Evolutionary conservation across 805 yeast species (phyloP).

Genomic region (Metschnikowia chrysomelidarum): DNA sequence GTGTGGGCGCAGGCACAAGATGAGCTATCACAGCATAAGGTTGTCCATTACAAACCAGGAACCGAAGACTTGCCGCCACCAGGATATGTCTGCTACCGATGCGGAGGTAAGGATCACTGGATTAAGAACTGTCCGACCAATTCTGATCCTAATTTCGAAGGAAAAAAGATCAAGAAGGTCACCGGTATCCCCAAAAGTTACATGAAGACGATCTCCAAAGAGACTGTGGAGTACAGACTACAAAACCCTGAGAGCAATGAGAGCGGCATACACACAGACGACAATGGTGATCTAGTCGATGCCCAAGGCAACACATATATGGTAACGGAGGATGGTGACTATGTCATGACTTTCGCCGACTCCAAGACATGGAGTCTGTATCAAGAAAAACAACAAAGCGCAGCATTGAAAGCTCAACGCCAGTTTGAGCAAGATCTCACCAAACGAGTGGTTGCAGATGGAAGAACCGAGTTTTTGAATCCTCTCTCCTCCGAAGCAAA

Average conservation of each 20-base stretch:
- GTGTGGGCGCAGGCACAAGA: conserved; percentile 96
- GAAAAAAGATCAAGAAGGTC: conserved; percentile 83
- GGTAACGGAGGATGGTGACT: conserved; percentile 93
- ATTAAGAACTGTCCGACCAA: conserved; percentile 94
- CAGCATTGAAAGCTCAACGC: conserved; percentile 46
- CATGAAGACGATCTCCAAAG: conserved; percentile 81
- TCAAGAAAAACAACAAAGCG: conserved; percentile 64
- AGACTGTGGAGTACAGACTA: conserved; percentile 56
- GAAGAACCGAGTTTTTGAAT: conserved; percentile 52
- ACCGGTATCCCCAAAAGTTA: conserved; percentile 97
- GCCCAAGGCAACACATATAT: conserved; percentile 59
- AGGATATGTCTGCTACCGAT: conserved; percentile 92
- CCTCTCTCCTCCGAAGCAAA: conserved; percentile 49
- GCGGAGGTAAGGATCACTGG: conserved; percentile 94
- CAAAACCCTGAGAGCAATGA: conserved; percentile 27
- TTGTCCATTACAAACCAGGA: conserved; percentile 57
- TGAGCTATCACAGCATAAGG: conserved; percentile 80
- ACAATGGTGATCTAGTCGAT: conserved; percentile 44
- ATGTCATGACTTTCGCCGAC: conserved; percentile 95
- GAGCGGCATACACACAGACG: conserved; percentile 35
- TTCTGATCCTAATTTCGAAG: conserved; percentile 90
- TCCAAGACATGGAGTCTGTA: conserved; percentile 84
- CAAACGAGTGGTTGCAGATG: conserved; percentile 30
- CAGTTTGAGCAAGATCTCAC: conserved; percentile 47
- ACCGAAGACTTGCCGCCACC: conserved; percentile 86